Evolutionary conservation across 1,139 yeast species (phyloP).

Genomic region (Saccharomyces hybrid): DNA sequence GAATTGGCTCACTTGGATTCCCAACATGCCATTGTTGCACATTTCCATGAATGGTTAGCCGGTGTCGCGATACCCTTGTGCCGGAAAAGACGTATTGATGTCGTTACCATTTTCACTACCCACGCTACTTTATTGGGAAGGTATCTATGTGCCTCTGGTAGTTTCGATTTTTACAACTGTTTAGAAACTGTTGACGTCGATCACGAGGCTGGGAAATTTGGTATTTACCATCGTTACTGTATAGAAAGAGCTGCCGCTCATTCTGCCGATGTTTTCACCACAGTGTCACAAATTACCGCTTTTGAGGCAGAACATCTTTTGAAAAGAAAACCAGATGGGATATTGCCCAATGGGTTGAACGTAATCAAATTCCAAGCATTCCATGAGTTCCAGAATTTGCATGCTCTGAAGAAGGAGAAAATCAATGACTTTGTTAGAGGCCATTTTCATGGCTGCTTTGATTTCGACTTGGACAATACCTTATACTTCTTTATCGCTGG

Average conservation of each 20-base stretch:
- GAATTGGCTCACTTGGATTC: slow-evolving; percentile 78
- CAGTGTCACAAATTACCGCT: slow-evolving; percentile 92
- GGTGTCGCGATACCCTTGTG: slow-evolving; percentile 91
- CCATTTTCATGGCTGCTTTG: slow-evolving; percentile 92
- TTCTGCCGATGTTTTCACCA: slow-evolving; percentile 90
- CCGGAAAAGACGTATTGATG: slow-evolving; percentile 81
- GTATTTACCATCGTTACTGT: slow-evolving; percentile 92
- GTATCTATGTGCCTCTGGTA: slow-evolving; percentile 80
- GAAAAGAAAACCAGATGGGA: slow-evolving; percentile 93
- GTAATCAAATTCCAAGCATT: slow-evolving; percentile 94
- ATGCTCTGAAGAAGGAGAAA: slow-evolving; percentile 81
- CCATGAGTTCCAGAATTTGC: slow-evolving; percentile 93
- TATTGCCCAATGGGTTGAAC: slow-evolving; percentile 87
- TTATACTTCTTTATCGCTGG: slow-evolving; percentile 93
- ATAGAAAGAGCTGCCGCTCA: slow-evolving; percentile 94
- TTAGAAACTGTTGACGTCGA: slow-evolving; percentile 86
- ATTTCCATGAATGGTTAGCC: slow-evolving; percentile 95
- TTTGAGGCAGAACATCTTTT: slow-evolving; percentile 84
- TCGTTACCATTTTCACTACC: slow-evolving; percentile 90
- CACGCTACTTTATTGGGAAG: slow-evolving; percentile 93
- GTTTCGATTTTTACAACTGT: slow-evolving; percentile 85
- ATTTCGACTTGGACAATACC: slow-evolving; percentile 87
- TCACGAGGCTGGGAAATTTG: slow-evolving; percentile 94
- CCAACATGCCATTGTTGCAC: slow-evolving; percentile 81
- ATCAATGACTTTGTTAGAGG: slow-evolving; percentile 92